Percentiles rank a stretch among this genome's conserved stretches.
Conservation (phyloP, 2,329 filamentous ascomycete genomes). For the Nemania abortiva region DNA sequence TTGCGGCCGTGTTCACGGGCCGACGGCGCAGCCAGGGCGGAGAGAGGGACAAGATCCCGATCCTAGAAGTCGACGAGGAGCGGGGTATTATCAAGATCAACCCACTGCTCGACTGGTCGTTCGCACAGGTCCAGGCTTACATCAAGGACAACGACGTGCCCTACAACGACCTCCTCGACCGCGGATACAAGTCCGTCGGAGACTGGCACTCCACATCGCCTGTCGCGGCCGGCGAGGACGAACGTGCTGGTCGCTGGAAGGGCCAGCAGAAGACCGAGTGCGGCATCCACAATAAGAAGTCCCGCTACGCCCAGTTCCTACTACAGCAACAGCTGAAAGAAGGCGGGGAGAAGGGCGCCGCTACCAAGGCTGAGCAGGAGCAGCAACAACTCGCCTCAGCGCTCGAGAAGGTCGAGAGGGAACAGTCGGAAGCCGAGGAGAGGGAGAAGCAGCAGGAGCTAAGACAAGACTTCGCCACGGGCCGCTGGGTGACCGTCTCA, state of each 20-base stretch:
- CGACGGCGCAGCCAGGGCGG: constrained; percentile 92
- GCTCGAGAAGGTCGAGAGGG: constrained; percentile 33
- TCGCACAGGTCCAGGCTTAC: constrained; percentile 89
- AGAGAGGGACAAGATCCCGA: constrained; percentile 87
- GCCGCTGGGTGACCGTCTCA: constrained; percentile 28
- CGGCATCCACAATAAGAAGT: constrained; percentile 98
- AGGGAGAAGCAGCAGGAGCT: constrained; percentile 26
- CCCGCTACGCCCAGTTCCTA: constrained; percentile 88
- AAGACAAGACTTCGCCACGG: constrained; percentile 28
- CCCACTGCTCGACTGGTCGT: constrained; percentile 93
- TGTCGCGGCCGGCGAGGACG: constrained; percentile 90
- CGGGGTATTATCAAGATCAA: constrained; percentile 96
- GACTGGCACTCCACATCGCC: constrained; percentile 98
- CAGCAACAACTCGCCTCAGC: constrained; percentile 34
- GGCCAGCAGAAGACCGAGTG: constrained; percentile 96
- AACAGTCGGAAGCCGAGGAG: constrained; percentile 31
- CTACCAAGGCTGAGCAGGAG: constrained; percentile 41
- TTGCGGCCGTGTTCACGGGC: constrained; percentile 91
- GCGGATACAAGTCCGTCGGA: constrained; percentile 97
- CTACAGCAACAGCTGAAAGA: constrained; percentile 70
- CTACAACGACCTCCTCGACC: constrained; percentile 91
- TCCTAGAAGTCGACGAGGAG: constrained; percentile 91
- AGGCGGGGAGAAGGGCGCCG: background rate
- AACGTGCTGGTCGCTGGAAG: constrained; percentile 97
- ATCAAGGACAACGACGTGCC: constrained; percentile 88